Evolutionary conservation across 208 protist genomes (phyloP).

Genomic region (Lotmaria passim): DNA sequence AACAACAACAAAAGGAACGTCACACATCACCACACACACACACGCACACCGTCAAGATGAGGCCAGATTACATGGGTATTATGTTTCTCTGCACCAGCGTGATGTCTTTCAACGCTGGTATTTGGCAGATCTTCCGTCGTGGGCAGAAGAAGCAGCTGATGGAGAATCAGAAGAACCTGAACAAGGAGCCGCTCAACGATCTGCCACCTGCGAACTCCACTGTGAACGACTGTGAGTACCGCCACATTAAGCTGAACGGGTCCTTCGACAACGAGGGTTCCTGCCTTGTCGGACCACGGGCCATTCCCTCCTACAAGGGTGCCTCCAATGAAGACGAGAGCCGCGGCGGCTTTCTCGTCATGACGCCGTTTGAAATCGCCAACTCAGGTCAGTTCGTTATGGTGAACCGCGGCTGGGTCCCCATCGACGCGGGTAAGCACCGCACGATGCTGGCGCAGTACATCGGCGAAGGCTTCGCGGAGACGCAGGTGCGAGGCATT

Average conservation of each 20-base stretch:
- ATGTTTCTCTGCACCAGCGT: conserved; percentile 83
- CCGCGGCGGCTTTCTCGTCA: conserved; percentile 82
- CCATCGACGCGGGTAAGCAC: conserved; percentile 87
- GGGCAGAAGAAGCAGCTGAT: conserved; percentile 77
- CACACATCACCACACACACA: conserved; percentile 6
- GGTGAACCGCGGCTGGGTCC: conserved; percentile 90
- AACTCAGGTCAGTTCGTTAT: conserved; percentile 71
- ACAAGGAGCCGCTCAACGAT: conserved; percentile 53
- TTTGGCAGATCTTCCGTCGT: conserved; percentile 87
- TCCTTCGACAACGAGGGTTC: conserved; percentile 89
- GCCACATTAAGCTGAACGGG: conserved; percentile 59
- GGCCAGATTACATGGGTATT: conserved; percentile 85
- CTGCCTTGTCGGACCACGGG: conserved; percentile 82
- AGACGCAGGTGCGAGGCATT: conserved; percentile 58
- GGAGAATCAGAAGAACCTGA: conserved; percentile 83
- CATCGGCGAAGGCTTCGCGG: conserved; percentile 80
- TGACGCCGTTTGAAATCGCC: conserved; percentile 87
- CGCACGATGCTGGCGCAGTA: conserved; percentile 83
- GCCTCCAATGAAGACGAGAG: conserved; percentile 75
- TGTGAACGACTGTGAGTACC: conserved; percentile 75
- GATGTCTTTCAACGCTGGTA: conserved; percentile 88
- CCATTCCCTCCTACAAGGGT: conserved; percentile 82
- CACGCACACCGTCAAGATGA: conserved; percentile 38
- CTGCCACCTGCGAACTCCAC: conserved; percentile 48
- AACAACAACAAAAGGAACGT: neutral